Base-by-base conservation (phyloP, 1,139 yeast species). In the Suhomyces ambrosiae region DNA sequence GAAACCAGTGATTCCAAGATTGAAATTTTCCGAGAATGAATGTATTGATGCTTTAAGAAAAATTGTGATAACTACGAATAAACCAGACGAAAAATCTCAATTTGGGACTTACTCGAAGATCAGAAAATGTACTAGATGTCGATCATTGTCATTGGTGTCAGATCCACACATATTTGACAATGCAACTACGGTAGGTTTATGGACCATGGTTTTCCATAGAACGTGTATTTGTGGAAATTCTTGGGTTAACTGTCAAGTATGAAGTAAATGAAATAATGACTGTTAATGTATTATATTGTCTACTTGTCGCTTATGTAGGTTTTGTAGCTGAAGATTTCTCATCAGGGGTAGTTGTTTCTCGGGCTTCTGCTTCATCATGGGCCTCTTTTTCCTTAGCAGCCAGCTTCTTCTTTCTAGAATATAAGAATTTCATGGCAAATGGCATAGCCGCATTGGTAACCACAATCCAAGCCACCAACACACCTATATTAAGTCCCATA, bases 191-290 rank as follows among this genome's bases (percentile, higher is more conserved):
- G 56, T 69, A 13, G 75, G 80, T 2, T 73, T 77, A 41, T 84
- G 90, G 88, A 79, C 86, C 0, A 71, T 80, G 67, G 84, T 85
- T 2, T 82, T 84, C 54, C 90, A 83, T 48, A 67, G 90, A 46
- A 78, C 79, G 13, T 87, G 96, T 59, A 66, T 85, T 16, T 87
- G 96, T 58, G 95, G 95, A 0, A 86, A 87, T 33, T 73, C 82
- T 4, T 85, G 92, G 92, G 77, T 76, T 2, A 69, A 65, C 18
- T 29, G 36, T 27, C 32, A 33, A 5, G 35, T 32, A 8, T 33
- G 27, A 23, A 33, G 11, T 11, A 7, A 7, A 10, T 23, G 6
- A 23, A 6, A 23, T 10, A 23, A 7, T n/a, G 5, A 5, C n/a
- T 11, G n/a, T n/a, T 11, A 25, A 14, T 25, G 27, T 7, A 12